A percentile compares a stretch with the other conserved stretches of the same genome.
phyloP scores from a whole-genome alignment of 129 eudicot species.

The Lactuca saligna region DNA sequence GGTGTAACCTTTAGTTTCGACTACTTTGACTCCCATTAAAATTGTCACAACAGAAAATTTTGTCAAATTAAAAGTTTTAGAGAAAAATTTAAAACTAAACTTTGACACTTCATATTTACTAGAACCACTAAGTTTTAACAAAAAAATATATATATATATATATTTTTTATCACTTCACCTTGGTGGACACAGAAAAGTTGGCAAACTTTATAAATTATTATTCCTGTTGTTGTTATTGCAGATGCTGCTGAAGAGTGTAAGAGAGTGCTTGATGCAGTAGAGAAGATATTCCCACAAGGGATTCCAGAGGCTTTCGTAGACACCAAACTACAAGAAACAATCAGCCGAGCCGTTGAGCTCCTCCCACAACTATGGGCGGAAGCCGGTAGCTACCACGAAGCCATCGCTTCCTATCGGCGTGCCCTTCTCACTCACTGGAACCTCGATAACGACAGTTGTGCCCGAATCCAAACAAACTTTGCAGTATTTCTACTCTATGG shows the following conservation, averaged over 20 bases:
- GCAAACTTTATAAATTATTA: too few relatives aligned
- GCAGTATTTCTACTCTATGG: slow-evolving; percentile 80
- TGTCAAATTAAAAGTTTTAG: too few relatives aligned
- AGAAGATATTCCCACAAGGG: slow-evolving; percentile 77
- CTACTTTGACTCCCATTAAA: too few relatives aligned
- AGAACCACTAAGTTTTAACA: too few relatives aligned
- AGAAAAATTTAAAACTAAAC: too few relatives aligned
- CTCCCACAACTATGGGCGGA: slow-evolving; percentile 87
- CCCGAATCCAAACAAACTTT: slow-evolving; percentile 79
- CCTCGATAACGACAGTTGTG: slow-evolving; percentile 79
- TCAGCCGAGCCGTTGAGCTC: slow-evolving; percentile 83
- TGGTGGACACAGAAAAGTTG: too few relatives aligned
- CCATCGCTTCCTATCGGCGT: slow-evolving; percentile 78
- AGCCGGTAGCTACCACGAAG: slow-evolving; percentile 60
- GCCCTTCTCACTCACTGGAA: slow-evolving; percentile 91
- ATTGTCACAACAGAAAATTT: too few relatives aligned
- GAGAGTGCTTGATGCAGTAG: slow-evolving; percentile 90
- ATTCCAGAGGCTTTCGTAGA: slow-evolving; percentile 73
- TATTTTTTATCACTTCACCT: too few relatives aligned
- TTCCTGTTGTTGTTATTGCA: slow-evolving; percentile 24
- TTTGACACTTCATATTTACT: too few relatives aligned
- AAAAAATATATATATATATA: too few relatives aligned
- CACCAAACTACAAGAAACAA: slow-evolving; percentile 75
- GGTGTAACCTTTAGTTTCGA: too few relatives aligned
- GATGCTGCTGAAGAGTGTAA: slow-evolving; percentile 89